Evolutionary conservation across 257 asterid species (phyloP).

Genomic region (Solanum ahanhuiri): DNA sequence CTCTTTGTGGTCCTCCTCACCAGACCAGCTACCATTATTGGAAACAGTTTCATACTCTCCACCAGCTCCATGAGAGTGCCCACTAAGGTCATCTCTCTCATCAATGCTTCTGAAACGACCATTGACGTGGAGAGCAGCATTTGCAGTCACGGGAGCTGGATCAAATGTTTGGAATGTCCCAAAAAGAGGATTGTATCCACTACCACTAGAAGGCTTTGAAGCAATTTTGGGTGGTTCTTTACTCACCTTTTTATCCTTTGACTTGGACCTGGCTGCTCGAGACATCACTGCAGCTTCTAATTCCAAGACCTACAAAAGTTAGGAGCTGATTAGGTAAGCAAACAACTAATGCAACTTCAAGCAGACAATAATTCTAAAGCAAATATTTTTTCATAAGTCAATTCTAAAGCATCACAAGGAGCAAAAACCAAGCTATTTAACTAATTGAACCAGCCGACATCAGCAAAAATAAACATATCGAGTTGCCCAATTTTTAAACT

Average conservation of each 20-base stretch:
- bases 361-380: not conserved
- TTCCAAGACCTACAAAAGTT: slow-evolving; percentile 23
- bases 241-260: slow-evolving; percentile 65
- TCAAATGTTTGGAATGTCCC: slow-evolving; percentile 72
- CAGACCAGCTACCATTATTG: slow-evolving; percentile 93
- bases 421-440: not conserved
- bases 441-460: not conserved
- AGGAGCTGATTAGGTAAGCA: slow-evolving; percentile 8
- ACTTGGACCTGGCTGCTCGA: slow-evolving; percentile 61
- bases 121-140: slow-evolving; percentile 41
- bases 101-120: slow-evolving; percentile 81
- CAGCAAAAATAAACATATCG: not conserved
- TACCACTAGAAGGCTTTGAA: slow-evolving; percentile 48
- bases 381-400: not conserved
- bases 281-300: slow-evolving; percentile 44
- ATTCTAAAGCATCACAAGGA: not conserved
- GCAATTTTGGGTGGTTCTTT: slow-evolving; percentile 62
- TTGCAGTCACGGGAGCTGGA: slow-evolving; percentile 42
- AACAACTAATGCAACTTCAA: slow-evolving; percentile 8
- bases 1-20: slow-evolving; percentile 74
- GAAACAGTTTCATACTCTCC: slow-evolving; percentile 67
- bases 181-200: slow-evolving; percentile 75
- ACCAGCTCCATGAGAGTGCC: slow-evolving; percentile 38
- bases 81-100: slow-evolving; percentile 68
- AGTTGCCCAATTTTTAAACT: not conserved